Conservation (phyloP, 1,284 basidiomycete genomes). For the Earliella scabrosa region DNA sequence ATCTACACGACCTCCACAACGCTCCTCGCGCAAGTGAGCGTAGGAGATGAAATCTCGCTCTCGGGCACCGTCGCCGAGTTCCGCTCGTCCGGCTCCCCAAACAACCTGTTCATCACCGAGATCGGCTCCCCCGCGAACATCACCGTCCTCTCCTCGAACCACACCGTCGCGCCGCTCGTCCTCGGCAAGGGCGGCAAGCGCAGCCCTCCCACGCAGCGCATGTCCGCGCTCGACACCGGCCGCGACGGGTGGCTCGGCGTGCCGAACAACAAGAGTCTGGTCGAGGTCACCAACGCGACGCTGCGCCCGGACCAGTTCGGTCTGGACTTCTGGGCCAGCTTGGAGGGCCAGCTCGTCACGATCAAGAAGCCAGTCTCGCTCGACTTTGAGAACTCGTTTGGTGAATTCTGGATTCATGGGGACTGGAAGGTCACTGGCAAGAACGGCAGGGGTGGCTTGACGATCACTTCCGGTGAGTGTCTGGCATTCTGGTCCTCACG, state of each 20-base stretch:
- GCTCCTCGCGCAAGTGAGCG: slow-evolving; percentile 45
- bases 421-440: slow-evolving; percentile 57
- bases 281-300: slow-evolving; percentile 49
- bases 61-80: slow-evolving; percentile 53
- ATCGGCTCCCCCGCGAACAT: slow-evolving; percentile 53
- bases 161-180: slow-evolving; percentile 49
- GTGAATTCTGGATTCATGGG: slow-evolving; percentile 64
- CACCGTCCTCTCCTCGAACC: slow-evolving; percentile 48
- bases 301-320: slow-evolving; percentile 54
- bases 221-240: slow-evolving; percentile 55
- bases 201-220: slow-evolving; percentile 52
- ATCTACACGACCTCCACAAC: slow-evolving; percentile 49
- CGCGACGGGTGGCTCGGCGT: slow-evolving; percentile 56
- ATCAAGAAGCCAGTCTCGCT: slow-evolving; percentile 52
- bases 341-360: slow-evolving; percentile 61
- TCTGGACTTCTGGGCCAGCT: slow-evolving; percentile 66
- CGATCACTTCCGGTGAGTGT: slow-evolving; percentile 51
- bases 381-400: slow-evolving; percentile 54
- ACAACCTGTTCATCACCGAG: slow-evolving; percentile 56
- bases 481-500: too few relatives aligned
- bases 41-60: slow-evolving; percentile 56
- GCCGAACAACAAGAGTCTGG: slow-evolving; percentile 53
- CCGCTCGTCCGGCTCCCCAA: slow-evolving; percentile 45
- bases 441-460: slow-evolving; percentile 60
- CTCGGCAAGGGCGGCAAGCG: slow-evolving; percentile 50